phyloP scores from a whole-genome alignment of 768 basidiomycete species.

The Podaxis pistillaris region DNA sequence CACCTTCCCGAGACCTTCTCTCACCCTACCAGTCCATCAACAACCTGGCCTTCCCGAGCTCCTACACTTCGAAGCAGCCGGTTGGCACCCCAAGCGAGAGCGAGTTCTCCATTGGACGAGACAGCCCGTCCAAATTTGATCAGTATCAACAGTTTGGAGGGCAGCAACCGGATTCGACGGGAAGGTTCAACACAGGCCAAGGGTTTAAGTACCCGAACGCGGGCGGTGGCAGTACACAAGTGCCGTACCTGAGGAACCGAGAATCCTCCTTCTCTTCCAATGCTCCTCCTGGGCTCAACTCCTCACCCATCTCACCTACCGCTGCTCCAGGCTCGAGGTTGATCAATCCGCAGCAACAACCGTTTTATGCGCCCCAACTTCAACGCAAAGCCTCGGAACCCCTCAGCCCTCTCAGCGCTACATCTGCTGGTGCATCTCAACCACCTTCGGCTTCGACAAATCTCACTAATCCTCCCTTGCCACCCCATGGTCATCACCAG shows the following conservation, averaged over 20 bases:
- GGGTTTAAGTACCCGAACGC: slow-evolving; percentile 55
- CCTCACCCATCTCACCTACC: slow-evolving; percentile 60
- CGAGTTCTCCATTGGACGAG: slow-evolving; percentile 47
- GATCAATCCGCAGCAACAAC: slow-evolving; percentile 46
- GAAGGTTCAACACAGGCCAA: slow-evolving; percentile 64
- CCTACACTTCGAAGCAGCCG: slow-evolving; percentile 46
- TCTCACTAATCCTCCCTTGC: slow-evolving; percentile 5
- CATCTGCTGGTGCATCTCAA: slow-evolving; percentile 8
- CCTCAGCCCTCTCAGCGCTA: slow-evolving; percentile 4
- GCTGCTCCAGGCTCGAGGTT: slow-evolving; percentile 22
- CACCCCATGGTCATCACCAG: background rate
- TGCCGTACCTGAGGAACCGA: slow-evolving; percentile 17
- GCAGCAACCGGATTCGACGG: slow-evolving; percentile 41
- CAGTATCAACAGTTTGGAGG: slow-evolving; percentile 24
- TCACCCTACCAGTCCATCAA: slow-evolving; percentile 57
- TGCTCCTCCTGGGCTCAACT: slow-evolving; percentile 16
- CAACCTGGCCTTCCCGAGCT: slow-evolving; percentile 54
- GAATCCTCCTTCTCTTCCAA: slow-evolving; percentile 13
- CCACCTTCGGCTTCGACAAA: slow-evolving; percentile 22
- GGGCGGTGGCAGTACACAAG: slow-evolving; percentile 16
- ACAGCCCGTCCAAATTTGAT: slow-evolving; percentile 33
- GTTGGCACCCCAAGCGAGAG: slow-evolving; percentile 64
- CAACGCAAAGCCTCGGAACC: slow-evolving; percentile 41
- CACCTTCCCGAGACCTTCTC: slow-evolving; percentile 50
- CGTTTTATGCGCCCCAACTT: slow-evolving; percentile 41